These are phyloP conservation scores for Russula griseocarnosa DNA, from an alignment of 768 basidiomycete genomes.

Conservation along the genomic window DNA sequence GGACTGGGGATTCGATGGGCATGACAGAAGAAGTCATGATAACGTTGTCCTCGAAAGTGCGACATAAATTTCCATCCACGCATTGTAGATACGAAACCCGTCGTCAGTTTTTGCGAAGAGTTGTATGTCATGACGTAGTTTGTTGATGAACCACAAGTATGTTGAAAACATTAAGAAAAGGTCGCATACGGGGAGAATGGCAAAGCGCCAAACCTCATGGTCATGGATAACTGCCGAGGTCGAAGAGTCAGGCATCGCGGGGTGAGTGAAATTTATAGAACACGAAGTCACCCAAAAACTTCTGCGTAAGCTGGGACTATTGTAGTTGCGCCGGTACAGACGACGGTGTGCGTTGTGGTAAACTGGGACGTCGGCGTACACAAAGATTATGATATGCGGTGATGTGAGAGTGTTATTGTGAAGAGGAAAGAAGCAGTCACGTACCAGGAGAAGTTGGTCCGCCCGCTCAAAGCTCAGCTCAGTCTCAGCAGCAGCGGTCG, in stretches of 20 bases:
- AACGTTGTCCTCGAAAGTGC: not conserved
- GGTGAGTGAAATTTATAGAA: slow-evolving; percentile 27
- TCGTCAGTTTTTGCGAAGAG: slow-evolving; percentile 56
- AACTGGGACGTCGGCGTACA: slow-evolving; percentile 48
- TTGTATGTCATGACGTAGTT: slow-evolving; percentile 51
- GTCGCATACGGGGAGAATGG: not conserved
- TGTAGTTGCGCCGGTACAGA: slow-evolving; percentile 63
- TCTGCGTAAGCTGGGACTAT: slow-evolving; percentile 58
- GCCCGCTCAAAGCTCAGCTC: too few species aligned
- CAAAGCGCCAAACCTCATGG: slow-evolving; percentile 57
- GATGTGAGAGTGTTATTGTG: too few species aligned
- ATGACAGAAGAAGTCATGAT: not conserved
- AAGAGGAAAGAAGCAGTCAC: too few species aligned
- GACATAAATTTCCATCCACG: too few species aligned
- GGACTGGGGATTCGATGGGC: slow-evolving; percentile 37
- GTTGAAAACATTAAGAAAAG: slow-evolving; percentile 1
- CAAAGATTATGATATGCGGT: too few species aligned
- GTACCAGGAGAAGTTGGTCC: too few species aligned
- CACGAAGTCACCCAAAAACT: slow-evolving; percentile 66
- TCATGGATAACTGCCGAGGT: slow-evolving; percentile 57
- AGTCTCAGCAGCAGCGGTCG: too few species aligned
- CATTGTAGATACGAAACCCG: slow-evolving; percentile 41
- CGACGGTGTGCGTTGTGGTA: slow-evolving; percentile 61
- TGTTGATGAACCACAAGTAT: slow-evolving; percentile 52
- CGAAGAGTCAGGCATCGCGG: slow-evolving; percentile 4